Percentiles rank a stretch among this genome's conserved stretches.
These are phyloP conservation scores for Irpex sp. DNA, from an alignment of 1,284 basidiomycete species.

Conservation along the genomic window DNA sequence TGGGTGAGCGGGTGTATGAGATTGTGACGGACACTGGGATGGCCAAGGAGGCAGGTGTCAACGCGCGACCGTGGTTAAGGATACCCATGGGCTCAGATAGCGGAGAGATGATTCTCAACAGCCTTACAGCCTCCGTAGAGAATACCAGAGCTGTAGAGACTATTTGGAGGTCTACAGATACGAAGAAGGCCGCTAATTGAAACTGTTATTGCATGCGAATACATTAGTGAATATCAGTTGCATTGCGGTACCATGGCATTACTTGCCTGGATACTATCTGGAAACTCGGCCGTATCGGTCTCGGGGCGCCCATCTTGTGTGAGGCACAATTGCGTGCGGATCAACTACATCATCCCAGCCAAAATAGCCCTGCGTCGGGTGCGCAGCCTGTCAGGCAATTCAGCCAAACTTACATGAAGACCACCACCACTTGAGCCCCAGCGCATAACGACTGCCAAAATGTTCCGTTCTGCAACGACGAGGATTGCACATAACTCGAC, in stretches of 20 bases:
- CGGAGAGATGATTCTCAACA: slow-evolving; percentile 14
- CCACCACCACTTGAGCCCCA: background rate
- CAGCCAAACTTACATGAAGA: background rate
- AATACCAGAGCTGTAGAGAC: slow-evolving; percentile 21
- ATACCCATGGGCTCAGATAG: slow-evolving; percentile 22
- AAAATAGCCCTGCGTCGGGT: background rate
- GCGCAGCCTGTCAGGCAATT: background rate
- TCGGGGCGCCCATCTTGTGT: background rate
- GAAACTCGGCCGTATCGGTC: background rate
- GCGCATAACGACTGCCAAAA: slow-evolving; percentile 22
- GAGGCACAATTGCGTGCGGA: background rate
- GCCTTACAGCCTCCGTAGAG: slow-evolving; percentile 14
- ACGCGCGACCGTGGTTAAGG: slow-evolving; percentile 12
- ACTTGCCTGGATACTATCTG: background rate
- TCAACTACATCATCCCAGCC: background rate
- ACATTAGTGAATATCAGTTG: background rate
- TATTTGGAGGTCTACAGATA: slow-evolving; percentile 25
- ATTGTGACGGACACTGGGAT: slow-evolving; percentile 21
- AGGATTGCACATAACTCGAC: slow-evolving; percentile 86
- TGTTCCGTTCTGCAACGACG: slow-evolving; percentile 74
- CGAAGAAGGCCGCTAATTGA: slow-evolving; percentile 3
- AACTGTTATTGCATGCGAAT: background rate
- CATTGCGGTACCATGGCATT: background rate
- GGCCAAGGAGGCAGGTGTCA: slow-evolving; percentile 7
- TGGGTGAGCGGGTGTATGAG: slow-evolving; percentile 20